Conservation (phyloP, 164 flowering plant species). For the Vitis riparia region DNA sequence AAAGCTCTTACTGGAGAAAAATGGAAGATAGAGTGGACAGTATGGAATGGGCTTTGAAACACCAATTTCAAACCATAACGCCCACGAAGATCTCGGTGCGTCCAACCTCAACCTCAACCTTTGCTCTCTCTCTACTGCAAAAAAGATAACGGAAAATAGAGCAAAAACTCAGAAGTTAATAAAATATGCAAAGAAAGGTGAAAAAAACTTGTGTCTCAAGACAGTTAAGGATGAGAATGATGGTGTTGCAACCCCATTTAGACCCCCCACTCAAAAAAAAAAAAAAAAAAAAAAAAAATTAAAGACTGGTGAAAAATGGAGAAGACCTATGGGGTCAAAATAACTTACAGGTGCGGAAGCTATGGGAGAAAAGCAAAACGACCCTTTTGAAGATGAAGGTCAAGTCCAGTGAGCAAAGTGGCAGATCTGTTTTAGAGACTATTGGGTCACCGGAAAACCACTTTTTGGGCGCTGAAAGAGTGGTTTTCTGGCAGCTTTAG, state of each 20-base stretch:
- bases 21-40: slow-evolving; percentile 14
- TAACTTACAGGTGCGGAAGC: not conserved
- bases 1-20: too few species aligned
- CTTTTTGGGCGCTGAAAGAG: not conserved
- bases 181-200: not conserved
- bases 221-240: not conserved
- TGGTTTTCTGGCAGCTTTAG: not conserved
- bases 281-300: not conserved
- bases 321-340: not conserved
- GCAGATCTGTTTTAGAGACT: slow-evolving; percentile 6
- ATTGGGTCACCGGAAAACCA: slow-evolving; percentile 12
- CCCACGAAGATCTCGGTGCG: slow-evolving; percentile 1
- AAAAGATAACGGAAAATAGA: not conserved
- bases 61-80: slow-evolving; percentile 15
- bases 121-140: not conserved
- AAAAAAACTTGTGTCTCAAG: not conserved
- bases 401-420: not conserved
- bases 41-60: slow-evolving; percentile 6
- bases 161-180: not conserved
- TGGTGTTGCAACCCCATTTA: not conserved
- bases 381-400: not conserved
- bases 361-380: not conserved
- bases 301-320: too few species aligned
- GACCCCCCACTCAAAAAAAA: too few species aligned
- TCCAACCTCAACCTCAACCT: not conserved